Evolutionary conservation across 805 yeast genomes (phyloP).

Genomic region (Monosporozyma solicola): DNA sequence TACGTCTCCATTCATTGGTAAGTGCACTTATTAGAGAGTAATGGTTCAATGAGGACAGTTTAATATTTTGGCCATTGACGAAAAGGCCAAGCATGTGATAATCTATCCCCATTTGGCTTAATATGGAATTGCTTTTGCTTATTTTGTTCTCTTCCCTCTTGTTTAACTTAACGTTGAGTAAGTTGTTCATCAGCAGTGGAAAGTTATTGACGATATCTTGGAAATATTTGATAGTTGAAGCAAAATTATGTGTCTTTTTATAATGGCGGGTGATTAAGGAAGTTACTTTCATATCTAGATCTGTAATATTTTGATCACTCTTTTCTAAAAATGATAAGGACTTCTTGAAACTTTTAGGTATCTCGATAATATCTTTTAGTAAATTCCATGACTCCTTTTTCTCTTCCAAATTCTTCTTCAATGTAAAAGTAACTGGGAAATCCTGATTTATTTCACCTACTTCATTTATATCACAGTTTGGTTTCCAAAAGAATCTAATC

Average conservation of each 20-base stretch:
- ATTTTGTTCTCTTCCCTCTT: conserved; percentile 5
- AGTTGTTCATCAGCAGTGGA: conserved; percentile 25
- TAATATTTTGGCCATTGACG: conserved; percentile 26
- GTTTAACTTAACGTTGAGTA: conserved; percentile 8
- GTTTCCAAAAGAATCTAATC: conserved; percentile 67
- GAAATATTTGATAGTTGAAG: conserved; percentile 29
- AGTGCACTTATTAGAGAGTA: conserved; percentile 16
- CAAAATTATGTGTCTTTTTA: conserved; percentile 23
- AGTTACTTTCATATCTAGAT: conserved; percentile 61
- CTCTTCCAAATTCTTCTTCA: conserved; percentile 25
- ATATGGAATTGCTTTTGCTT: conserved; percentile 10
- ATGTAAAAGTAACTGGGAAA: conserved; percentile 25
- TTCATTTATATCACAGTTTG: conserved; percentile 30
- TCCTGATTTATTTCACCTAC: neutral
- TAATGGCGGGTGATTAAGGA: conserved; percentile 39
- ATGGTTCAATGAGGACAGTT: conserved; percentile 17
- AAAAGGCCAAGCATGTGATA: conserved; percentile 26
- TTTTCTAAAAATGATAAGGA: conserved; percentile 8
- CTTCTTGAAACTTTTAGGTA: conserved; percentile 42
- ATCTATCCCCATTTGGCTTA: conserved; percentile 21
- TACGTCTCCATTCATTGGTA: conserved; percentile 12
- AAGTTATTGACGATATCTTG: conserved; percentile 34
- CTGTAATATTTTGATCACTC: conserved; percentile 19
- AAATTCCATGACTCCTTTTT: conserved; percentile 19
- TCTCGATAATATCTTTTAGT: conserved; percentile 10